A percentile compares a stretch with the other conserved stretches of the same genome.
phyloP scores from a whole-genome alignment of 164 flowering plant species.

The Macadamia integrifolia region DNA sequence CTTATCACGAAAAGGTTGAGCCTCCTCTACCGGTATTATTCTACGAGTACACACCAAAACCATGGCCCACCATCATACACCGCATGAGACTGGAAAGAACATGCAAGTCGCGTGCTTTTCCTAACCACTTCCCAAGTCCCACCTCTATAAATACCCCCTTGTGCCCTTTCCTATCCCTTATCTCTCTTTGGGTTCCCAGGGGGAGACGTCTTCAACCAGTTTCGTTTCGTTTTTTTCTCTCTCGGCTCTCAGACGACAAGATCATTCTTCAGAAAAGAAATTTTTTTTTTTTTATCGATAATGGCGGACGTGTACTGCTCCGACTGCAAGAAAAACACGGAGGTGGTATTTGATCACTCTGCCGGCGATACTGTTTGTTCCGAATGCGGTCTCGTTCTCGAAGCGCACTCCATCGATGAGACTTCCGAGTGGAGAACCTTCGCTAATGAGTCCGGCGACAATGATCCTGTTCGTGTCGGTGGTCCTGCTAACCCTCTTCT shows the following conservation, averaged over 20 bases:
- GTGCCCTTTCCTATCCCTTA: too few relatives aligned
- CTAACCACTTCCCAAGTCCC: too few relatives aligned
- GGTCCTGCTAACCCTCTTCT: conserved; percentile 28
- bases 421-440: conserved; percentile 39
- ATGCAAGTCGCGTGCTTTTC: too few relatives aligned
- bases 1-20: too few relatives aligned
- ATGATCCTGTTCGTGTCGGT: conserved; percentile 32
- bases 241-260: neutral
- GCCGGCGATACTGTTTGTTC: conserved; percentile 31
- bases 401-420: conserved; percentile 32
- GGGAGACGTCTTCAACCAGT: neutral
- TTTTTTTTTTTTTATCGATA: neutral
- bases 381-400: conserved; percentile 31
- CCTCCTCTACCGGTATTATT: too few relatives aligned
- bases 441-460: conserved; percentile 26
- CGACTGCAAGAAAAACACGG: conserved; percentile 28
- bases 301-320: conserved; percentile 28
- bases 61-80: too few relatives aligned
- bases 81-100: too few relatives aligned
- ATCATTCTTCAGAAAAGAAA: neutral
- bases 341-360: conserved; percentile 28
- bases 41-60: too few relatives aligned
- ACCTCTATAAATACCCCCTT: too few relatives aligned
- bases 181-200: neutral
- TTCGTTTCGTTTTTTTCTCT: neutral